phyloP scores from a whole-genome alignment of 2,329 filamentous ascomycete species.

The Trichoderma oligosporum region DNA sequence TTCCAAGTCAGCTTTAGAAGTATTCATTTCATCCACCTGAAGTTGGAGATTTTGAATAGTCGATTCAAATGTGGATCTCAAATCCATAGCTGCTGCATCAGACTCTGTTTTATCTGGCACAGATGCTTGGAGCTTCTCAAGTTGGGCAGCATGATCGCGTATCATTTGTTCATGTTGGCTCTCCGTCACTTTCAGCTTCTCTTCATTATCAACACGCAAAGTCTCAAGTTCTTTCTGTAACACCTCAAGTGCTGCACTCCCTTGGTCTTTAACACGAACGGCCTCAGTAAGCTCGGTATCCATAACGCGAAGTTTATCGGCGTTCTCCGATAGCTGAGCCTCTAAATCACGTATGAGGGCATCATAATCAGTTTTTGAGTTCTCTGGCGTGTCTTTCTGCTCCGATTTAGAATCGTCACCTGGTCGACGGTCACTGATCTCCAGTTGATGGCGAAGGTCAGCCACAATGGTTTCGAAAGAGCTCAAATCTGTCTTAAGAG shows the following conservation, averaged over 20 bases:
- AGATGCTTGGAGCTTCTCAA: slow-evolving; percentile 48
- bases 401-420: slow-evolving; percentile 41
- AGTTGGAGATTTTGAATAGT: slow-evolving; percentile 48
- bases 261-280: slow-evolving; percentile 47
- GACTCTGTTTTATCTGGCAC: slow-evolving; percentile 50
- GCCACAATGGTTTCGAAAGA: slow-evolving; percentile 53
- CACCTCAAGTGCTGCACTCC: slow-evolving; percentile 45
- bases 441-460: slow-evolving; percentile 51
- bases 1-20: slow-evolving; percentile 45
- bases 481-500: slow-evolving; percentile 54
- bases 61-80: slow-evolving; percentile 49
- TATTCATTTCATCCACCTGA: slow-evolving; percentile 51
- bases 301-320: slow-evolving; percentile 49
- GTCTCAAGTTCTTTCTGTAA: slow-evolving; percentile 51
- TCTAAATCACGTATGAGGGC: slow-evolving; percentile 46
- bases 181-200: slow-evolving; percentile 34
- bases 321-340: slow-evolving; percentile 45
- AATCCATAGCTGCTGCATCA: slow-evolving; percentile 47
- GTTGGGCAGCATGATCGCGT: slow-evolving; percentile 47
- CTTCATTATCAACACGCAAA: slow-evolving; percentile 33
- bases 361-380: slow-evolving; percentile 49
- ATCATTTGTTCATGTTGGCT: slow-evolving; percentile 36
- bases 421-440: slow-evolving; percentile 35
- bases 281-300: slow-evolving; percentile 50
- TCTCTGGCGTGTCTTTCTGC: slow-evolving; percentile 44